Base-by-base conservation (phyloP, 768 basidiomycete species). In the Postia placenta region DNA sequence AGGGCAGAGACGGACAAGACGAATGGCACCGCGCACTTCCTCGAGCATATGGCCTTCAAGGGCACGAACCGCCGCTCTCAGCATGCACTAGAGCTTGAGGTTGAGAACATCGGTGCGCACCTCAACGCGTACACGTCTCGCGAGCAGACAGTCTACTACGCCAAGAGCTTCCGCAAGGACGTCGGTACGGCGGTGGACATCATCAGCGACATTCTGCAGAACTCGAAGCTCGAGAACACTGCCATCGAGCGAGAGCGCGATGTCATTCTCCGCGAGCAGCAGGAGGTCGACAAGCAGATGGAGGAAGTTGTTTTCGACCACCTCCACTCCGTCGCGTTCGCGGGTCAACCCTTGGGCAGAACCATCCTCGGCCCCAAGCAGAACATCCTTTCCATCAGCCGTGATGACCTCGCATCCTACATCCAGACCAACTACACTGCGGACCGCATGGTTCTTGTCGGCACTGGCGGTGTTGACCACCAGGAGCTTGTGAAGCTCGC, bases 241-340 rank as follows among this genome's bases (percentile, higher is more conserved):
- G 93, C 94, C 0, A 83, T 99, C 57, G 96, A 98, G 71, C 75
- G 94, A 56, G 96, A 98, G 73, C 82, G 94, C 38, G 92, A 94
- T 65, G 94, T 98, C 36, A 98, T 98, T 57, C 69, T 98, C 48
- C 78, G 96, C 54, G 96, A 99, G 68, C 94, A 96, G 72, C 90
- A 97, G 73, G 96, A 98, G 73, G 96, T 98, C 25, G 93, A 96
- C 72, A 98, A 98, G 74, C 93, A 96, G 74, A 70, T 89, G 45
- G 94, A 97, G 73, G 96, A 98, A 68, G 94, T 98, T 61, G 92
- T 98, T 7, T 98, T 99, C 60, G 96, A 98, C 72, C 96, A 99
- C 65, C 71, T 99, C 51, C 96, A 99, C 68, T 76, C 95, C 39
- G 84, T 97, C 54, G 96, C 96, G 47, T 99, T 93, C 81, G 91